Conservation (phyloP, 805 yeast species). For the Yarrowia sp. region DNA sequence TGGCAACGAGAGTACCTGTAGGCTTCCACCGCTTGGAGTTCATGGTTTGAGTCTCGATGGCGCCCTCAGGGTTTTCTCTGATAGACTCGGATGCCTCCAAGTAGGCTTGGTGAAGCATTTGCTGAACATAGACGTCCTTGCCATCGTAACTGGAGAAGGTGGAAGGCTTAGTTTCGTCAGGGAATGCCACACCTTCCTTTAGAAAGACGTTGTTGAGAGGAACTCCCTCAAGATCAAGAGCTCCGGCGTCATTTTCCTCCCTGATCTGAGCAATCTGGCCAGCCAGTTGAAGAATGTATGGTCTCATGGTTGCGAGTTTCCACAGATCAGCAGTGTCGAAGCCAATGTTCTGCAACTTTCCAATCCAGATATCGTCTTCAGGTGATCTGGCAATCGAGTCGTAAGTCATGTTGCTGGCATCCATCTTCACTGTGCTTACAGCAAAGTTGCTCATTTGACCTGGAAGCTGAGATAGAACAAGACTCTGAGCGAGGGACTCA, state of each 20-base stretch:
- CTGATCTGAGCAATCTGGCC: constrained; percentile 29
- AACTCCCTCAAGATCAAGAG: constrained; percentile 18
- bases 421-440: constrained; percentile 25
- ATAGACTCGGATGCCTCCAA: constrained; percentile 50
- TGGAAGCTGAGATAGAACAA: constrained; percentile 34
- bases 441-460: constrained; percentile 37
- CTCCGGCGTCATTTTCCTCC: constrained; percentile 26
- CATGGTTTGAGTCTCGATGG: constrained; percentile 22
- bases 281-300: constrained; percentile 60
- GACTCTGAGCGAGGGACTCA: constrained; percentile 14
- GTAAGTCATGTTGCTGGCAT: constrained; percentile 19
- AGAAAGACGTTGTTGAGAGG: constrained; percentile 28
- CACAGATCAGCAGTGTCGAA: constrained; percentile 74
- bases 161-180: constrained; percentile 17
- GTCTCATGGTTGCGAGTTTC: constrained; percentile 77
- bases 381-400: constrained; percentile 33
- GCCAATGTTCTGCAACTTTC: constrained; percentile 74
- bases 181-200: constrained; percentile 20
- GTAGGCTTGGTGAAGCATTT: constrained; percentile 60
- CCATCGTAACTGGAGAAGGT: constrained; percentile 65
- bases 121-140: constrained; percentile 64
- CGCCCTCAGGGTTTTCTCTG: constrained; percentile 23
- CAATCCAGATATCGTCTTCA: constrained; percentile 61
- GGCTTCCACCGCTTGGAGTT: constrained; percentile 50
- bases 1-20: constrained; percentile 65